Conservation (phyloP, 1,139 yeast genomes). For the Kodamaea sp. region DNA sequence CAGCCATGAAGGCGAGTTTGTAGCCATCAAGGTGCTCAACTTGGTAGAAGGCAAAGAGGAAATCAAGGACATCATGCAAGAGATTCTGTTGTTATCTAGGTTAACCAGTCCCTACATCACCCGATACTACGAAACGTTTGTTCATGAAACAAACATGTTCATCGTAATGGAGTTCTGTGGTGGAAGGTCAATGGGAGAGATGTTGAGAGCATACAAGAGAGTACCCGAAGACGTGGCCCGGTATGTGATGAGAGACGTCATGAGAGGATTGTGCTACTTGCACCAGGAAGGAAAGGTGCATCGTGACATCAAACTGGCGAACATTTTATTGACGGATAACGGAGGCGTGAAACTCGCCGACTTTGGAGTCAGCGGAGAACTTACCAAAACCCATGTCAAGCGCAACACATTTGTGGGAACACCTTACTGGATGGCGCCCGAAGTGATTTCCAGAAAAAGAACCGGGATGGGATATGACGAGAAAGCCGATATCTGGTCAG, state of each 20-base stretch:
- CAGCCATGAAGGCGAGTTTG: constrained; percentile 36
- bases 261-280: constrained; percentile 66
- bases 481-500: constrained; percentile 87
- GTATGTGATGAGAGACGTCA: constrained; percentile 58
- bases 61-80: constrained; percentile 66
- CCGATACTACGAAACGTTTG: constrained; percentile 61
- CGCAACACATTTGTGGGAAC: constrained; percentile 83
- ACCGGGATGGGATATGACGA: constrained; percentile 80
- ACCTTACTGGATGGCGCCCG: constrained; percentile 96
- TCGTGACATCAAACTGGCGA: constrained; percentile 83
- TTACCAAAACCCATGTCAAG: constrained; percentile 59
- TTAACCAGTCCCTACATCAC: constrained; percentile 67
- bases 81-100: constrained; percentile 69
- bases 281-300: constrained; percentile 78
- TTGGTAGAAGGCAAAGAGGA: constrained; percentile 77
- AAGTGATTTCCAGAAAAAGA: constrained; percentile 54
- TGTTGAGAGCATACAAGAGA: constrained; percentile 36
- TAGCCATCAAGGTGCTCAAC: constrained; percentile 80
- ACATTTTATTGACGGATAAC: constrained; percentile 61
- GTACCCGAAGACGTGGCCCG: constrained; percentile 61
- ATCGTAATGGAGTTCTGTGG: constrained; percentile 93
- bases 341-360: constrained; percentile 78
- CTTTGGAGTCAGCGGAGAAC: constrained; percentile 85
- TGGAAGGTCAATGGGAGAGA: constrained; percentile 85
- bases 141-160: constrained; percentile 70